Conservation (phyloP, 306 rosid genomes). For the Begonia masoniana region DNA sequence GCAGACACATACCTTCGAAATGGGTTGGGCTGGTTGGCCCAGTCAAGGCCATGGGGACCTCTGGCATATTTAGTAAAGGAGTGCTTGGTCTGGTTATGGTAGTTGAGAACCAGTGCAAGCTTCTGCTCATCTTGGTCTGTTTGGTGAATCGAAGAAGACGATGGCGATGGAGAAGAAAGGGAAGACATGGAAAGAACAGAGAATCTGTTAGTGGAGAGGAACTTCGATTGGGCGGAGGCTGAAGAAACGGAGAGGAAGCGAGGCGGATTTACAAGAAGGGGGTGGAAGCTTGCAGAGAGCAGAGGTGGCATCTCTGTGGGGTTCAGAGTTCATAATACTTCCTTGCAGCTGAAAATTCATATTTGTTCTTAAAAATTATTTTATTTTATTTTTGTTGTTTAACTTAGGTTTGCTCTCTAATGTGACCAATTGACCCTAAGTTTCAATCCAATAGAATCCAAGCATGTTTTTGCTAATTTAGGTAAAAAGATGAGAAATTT, state of each 20-base stretch:
- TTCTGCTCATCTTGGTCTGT: conserved; percentile 22
- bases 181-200: conserved; percentile 29
- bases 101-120: conserved; percentile 44
- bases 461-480: no score
- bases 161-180: conserved; percentile 22
- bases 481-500: no score
- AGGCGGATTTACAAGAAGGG: conserved; percentile 5
- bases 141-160: conserved; percentile 10
- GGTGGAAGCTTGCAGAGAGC: conserved; percentile 17
- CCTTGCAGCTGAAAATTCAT: no score
- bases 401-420: no score
- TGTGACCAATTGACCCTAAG: no score
- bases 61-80: conserved; percentile 48
- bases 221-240: conserved; percentile 8
- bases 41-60: conserved; percentile 84
- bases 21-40: conserved; percentile 98
- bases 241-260: conserved; percentile 30
- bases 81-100: conserved; percentile 80
- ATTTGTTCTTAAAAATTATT: no score
- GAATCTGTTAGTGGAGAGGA: conserved; percentile 3
- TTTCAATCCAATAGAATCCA: no score
- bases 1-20: conserved; percentile 63
- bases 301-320: conserved; percentile 18
- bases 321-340: not conserved
- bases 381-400: no score